Evolutionary conservation across 495 filamentous ascomycete genomes (phyloP), one percentile per base, ranked within the genome.

Genomic region (Penicillium atrosanguineum): DNA sequence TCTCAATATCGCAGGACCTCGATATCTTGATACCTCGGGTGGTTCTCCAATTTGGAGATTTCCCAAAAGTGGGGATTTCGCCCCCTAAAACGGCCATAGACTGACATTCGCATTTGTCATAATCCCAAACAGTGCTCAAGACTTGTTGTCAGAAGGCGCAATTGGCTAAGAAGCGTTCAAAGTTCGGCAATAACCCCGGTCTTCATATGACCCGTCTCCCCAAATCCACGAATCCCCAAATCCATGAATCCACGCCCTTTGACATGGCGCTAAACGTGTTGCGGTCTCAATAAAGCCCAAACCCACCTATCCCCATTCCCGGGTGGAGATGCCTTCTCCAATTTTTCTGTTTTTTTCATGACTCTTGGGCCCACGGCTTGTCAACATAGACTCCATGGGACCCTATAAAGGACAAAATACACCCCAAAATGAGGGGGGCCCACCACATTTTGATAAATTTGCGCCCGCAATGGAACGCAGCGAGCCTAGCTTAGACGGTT

Each of bases 311-410:
- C 14, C 21, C 12, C 6, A 9, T 15, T 16, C 6, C 25, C 28
- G 18, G 18, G 48, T 56, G 54, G 54, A 47, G 44, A 41, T 42
- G 49, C 48, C 34, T 58, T 58, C 55, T 53, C 55, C 55, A 58
- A 58, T 53, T 58, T 48, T 29, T 29, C 43, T 42, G 36, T 54
- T 54, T 48, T 19, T 28, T 25, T 16, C 19, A 37, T 55, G 45
- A 46, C 9, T 50, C 50, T 25, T 36, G 14, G 31, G 45, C 34
- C 50, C 55, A 54, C 44, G 38, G 29, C 29, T 45, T 46, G 36
- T 42, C 34, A 31, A 25, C 36, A 23, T 38, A 39, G 45, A 23
- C 23, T 23, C 23, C 23, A 23, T 23, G 23, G 18, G 41, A 7
- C 20, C 23, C 36, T 50, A 46, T 42, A 34, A 56, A 50, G 21